A percentile compares a stretch with the other conserved stretches of the same genome.
phyloP scores from a whole-genome alignment of 805 yeast genomes.

The Yamadazyma akitaensis region DNA sequence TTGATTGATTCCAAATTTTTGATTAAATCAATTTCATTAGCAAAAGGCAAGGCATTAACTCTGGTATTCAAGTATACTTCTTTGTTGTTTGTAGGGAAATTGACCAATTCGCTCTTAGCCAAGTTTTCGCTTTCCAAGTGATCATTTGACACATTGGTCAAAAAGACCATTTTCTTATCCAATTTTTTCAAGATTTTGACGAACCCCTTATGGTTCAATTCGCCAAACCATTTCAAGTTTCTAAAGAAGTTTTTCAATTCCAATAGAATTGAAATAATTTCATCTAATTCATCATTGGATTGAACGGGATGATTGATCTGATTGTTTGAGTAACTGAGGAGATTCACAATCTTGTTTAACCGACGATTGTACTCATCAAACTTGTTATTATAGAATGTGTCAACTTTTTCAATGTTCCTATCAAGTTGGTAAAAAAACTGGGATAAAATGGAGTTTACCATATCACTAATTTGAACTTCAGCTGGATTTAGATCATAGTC shows the following conservation, averaged over 20 bases:
- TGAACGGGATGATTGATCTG: conserved; percentile 30
- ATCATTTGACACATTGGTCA: conserved; percentile 17
- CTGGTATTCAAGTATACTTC: conserved; percentile 54
- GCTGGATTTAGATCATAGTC: conserved; percentile 36
- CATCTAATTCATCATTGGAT: conserved; percentile 40
- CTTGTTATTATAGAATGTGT: conserved; percentile 71
- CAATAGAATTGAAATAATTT: conserved; percentile 50
- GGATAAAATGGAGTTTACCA: conserved; percentile 48
- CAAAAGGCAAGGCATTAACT: conserved; percentile 71
- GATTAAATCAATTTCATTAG: conserved; percentile 62
- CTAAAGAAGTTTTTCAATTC: conserved; percentile 75
- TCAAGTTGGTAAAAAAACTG: conserved; percentile 77
- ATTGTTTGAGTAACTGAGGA: conserved; percentile 29
- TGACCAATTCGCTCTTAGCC: conserved; percentile 3
- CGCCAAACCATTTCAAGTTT: conserved; percentile 91
- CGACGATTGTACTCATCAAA: conserved; percentile 73
- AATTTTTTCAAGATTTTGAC: conserved; percentile 84
- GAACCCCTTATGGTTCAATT: conserved; percentile 86
- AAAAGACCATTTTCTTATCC: conserved; percentile 62
- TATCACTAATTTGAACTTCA: conserved; percentile 23
- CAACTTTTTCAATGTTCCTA: conserved; percentile 77
- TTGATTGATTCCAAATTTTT: conserved; percentile 52
- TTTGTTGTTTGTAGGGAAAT: conserved; percentile 33
- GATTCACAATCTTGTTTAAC: conserved; percentile 42
- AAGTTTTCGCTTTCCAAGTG: conserved; percentile 8